phyloP scores from a whole-genome alignment of 2,329 filamentous ascomycete species.

The Escovopsis weberi region DNA sequence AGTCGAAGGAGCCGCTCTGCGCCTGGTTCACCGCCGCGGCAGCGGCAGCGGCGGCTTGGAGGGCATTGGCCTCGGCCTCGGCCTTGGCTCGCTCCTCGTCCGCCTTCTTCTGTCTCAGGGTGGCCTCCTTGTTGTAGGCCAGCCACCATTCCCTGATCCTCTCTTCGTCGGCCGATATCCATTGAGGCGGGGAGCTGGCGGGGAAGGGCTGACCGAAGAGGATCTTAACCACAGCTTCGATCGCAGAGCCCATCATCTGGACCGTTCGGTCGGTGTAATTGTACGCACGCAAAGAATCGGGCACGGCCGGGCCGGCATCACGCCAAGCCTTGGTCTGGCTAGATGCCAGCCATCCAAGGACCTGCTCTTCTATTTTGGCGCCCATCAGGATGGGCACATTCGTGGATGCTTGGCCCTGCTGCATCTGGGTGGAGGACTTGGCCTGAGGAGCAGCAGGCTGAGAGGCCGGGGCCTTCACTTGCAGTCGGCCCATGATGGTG shows the following conservation, averaged over 20 bases:
- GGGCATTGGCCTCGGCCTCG: conserved; percentile 17
- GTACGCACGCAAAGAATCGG: conserved; percentile 16
- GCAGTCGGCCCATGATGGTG: conserved; percentile 24
- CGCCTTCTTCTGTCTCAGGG: conserved; percentile 23
- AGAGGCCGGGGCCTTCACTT: conserved; percentile 9
- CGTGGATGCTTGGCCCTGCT: conserved; percentile 6
- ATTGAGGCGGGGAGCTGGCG: conserved; percentile 35
- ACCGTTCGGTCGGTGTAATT: conserved; percentile 29
- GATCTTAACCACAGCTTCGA: conserved; percentile 28
- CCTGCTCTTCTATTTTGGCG: conserved; percentile 24
- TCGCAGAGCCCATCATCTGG: conserved; percentile 25
- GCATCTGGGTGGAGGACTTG: conserved; percentile 3
- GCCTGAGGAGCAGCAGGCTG: conserved; percentile 6
- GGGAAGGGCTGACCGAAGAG: conserved; percentile 34
- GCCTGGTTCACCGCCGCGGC: conserved; percentile 3
- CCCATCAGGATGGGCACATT: conserved; percentile 18
- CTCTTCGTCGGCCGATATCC: conserved; percentile 32
- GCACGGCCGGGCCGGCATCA: conserved; percentile 24
- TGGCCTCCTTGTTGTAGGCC: conserved; percentile 28
- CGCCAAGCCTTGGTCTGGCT: conserved; percentile 28
- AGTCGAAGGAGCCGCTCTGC: conserved; percentile 11
- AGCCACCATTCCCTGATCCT: conserved; percentile 38
- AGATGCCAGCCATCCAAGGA: conserved; percentile 29
- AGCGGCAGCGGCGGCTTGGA: conserved; percentile 11
- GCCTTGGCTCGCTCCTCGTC: conserved; percentile 23